Conservation (phyloP, 331 rosid species). For the Rhamnella rubrinervis region DNA sequence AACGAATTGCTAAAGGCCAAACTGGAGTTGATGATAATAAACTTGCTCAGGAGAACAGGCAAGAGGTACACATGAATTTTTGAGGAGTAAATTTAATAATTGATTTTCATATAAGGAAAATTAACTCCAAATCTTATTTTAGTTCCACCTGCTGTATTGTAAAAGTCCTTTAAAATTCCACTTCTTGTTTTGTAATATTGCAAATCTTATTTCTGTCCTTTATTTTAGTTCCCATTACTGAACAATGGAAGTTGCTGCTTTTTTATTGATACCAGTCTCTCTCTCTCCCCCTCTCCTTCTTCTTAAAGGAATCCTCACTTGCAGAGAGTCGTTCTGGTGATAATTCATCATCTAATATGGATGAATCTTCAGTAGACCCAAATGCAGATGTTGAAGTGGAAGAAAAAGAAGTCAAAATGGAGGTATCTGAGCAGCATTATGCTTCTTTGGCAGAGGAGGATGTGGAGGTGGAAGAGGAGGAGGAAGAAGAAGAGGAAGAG, state of each 20-base stretch:
- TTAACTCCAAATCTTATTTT: no score
- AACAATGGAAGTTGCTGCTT: constrained; percentile 15
- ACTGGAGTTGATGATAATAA: constrained; percentile 48
- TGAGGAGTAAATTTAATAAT: constrained; percentile 9
- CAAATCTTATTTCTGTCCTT: not conserved
- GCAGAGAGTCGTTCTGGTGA: constrained; percentile 68
- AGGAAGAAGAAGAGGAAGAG: constrained; percentile 42
- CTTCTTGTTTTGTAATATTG: no score
- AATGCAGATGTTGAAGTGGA: constrained; percentile 51
- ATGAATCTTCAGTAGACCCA: constrained; percentile 50
- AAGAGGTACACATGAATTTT: constrained; percentile 52
- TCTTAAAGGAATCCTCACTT: constrained; percentile 50
- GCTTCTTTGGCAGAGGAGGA: constrained; percentile 49
- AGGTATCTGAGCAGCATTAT: constrained; percentile 44
- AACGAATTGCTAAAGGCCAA: constrained; percentile 57
- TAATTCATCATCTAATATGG: constrained; percentile 74
- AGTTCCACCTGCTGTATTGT: no score
- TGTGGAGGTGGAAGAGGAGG: constrained; percentile 43
- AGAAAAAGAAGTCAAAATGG: constrained; percentile 47
- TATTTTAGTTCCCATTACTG: not conserved
- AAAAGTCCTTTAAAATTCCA: no score
- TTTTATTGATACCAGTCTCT: not conserved
- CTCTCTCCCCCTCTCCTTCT: not conserved
- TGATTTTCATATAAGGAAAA: not conserved
- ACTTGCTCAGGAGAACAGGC: constrained; percentile 51